Conservation (phyloP, 202 grass and related monocot species). For the Setaria viridis region DNA sequence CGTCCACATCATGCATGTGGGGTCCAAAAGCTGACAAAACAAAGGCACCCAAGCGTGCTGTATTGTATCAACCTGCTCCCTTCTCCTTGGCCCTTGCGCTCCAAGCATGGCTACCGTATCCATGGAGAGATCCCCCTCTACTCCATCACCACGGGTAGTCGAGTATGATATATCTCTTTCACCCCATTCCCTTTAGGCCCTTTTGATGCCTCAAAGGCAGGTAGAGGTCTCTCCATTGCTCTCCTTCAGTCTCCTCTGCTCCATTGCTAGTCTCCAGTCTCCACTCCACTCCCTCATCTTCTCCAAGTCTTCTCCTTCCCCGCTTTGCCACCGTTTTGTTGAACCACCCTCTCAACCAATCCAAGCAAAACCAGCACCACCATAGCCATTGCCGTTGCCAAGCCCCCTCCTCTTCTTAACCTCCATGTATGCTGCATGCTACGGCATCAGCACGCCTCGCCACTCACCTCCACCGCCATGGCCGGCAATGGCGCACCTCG, state of each 20-base stretch:
- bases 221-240: no score
- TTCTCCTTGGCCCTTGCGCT: not conserved
- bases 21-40: not conserved
- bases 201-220: constrained; percentile 31
- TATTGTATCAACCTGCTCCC: not conserved
- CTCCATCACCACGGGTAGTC: not conserved
- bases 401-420: constrained; percentile 43
- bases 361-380: constrained; percentile 38
- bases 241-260: constrained; percentile 16
- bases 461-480: constrained; percentile 27
- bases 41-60: constrained; percentile 1
- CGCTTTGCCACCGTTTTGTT: constrained; percentile 31
- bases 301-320: not conserved
- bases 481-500: constrained; percentile 31
- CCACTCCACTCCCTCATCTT: not conserved
- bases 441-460: not conserved
- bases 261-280: not conserved
- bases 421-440: constrained; percentile 46
- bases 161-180: constrained; percentile 34
- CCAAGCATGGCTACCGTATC: not conserved
- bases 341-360: constrained; percentile 57
- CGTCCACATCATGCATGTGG: not conserved
- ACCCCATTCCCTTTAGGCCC: constrained; percentile 24
- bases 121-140: constrained; percentile 31
- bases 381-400: not conserved